Evolutionary conservation across 768 basidiomycete genomes (phyloP).

Genomic region (Pholiota conissans): DNA sequence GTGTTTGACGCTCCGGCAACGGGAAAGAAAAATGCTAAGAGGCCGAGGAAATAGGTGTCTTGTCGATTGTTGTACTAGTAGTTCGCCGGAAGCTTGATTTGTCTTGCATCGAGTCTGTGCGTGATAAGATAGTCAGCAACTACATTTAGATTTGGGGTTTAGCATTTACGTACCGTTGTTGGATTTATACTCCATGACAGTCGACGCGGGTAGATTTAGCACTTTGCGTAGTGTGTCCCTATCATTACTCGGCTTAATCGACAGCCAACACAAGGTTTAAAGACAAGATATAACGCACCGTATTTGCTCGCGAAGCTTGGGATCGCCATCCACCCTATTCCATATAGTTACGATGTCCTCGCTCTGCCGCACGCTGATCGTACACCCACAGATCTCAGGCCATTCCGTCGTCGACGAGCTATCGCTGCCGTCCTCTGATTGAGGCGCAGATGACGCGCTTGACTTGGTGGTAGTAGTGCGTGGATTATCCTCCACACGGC

Average conservation of each 20-base stretch:
- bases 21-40: constrained; percentile 6
- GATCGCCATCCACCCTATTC: constrained; percentile 82
- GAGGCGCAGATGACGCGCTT: constrained; percentile 27
- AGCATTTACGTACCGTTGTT: constrained; percentile 70
- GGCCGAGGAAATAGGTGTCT: constrained; percentile 19
- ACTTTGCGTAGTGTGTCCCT: constrained; percentile 82
- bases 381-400: constrained; percentile 93
- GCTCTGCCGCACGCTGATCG: constrained; percentile 88
- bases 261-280: neutral
- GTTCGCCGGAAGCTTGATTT: constrained; percentile 84
- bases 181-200: constrained; percentile 93
- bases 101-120: constrained; percentile 85
- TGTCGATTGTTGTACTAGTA: constrained; percentile 33
- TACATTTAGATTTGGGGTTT: neutral
- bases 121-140: constrained; percentile 10
- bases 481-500: constrained; percentile 14
- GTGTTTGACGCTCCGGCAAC: neutral
- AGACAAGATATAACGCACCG: constrained; percentile 49
- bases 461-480: constrained; percentile 25
- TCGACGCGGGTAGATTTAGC: constrained; percentile 72
- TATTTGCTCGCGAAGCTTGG: constrained; percentile 76
- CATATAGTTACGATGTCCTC: constrained; percentile 95
- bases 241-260: constrained; percentile 1
- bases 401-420: constrained; percentile 40
- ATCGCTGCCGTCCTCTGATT: constrained; percentile 41